Evolutionary conservation across 345 rosid species (phyloP), one percentile per base, ranked within the genome.

Genomic region (Ceriops zippeliana): DNA sequence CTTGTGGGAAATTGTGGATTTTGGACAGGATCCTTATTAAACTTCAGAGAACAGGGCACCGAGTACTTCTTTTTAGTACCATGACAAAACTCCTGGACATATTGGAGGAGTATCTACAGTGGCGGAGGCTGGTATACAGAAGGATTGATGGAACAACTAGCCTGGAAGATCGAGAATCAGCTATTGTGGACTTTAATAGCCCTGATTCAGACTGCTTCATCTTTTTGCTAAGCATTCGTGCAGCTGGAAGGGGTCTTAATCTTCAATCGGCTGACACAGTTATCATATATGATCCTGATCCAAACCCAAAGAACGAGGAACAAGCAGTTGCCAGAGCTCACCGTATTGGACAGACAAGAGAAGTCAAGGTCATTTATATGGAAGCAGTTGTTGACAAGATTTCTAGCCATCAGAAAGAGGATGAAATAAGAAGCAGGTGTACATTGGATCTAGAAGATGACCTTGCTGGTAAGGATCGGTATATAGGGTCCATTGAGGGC

Each of bases 291-390:
- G 99, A 96, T 86, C 99, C 99, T 58, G 99, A 96, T 84, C 98
- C 99, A 56, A 96, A 96, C 80, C 99, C 99, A 15, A 96, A 96
- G 79, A 96, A 96, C 80, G 99, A 96, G 86, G 99, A 96, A 73
- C 99, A 96, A 76, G 99, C 99, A 63, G 98, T 96, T 80, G 99
- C 99, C 32, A 96, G 99, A 79, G 99, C 99, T 67, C 99, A 96
- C 73, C 96, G 99, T 73, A 96, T 92, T 79, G 99, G 99, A 73
- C 99, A 96, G 80, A 92, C 68, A 53, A 86, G 99, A 76, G 99
- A 92, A 82, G 99, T 96, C 30, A 96, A 92, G 77, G 98, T 96
- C 62, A 90, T 96, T 71, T 96, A 96, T 78, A 84, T 96, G 99
- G 99, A 96, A 83, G 98, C 98, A 64, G 99, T 96, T 73, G 99